phyloP scores from a whole-genome alignment of 257 asterid genomes.

The Solanum medicagineum region DNA sequence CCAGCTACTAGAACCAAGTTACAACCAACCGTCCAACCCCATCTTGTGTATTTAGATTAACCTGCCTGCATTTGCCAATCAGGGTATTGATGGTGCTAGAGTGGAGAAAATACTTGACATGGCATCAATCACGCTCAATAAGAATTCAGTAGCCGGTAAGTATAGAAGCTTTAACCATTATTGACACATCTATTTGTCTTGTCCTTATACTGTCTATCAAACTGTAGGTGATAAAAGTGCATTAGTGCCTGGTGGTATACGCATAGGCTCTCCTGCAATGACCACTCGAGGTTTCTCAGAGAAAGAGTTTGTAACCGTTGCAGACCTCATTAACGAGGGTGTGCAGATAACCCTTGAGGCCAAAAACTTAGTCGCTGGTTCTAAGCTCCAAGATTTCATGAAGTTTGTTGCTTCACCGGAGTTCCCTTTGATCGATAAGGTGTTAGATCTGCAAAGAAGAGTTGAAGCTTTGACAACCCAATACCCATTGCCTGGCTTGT shows the following conservation, averaged over 20 bases:
- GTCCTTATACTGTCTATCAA: neutral
- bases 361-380: conserved; percentile 45
- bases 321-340: conserved; percentile 87
- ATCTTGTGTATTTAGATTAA: neutral
- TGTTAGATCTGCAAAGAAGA: conserved; percentile 41
- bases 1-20: neutral
- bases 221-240: conserved; percentile 83
- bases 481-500: conserved; percentile 82
- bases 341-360: conserved; percentile 71
- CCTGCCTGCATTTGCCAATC: neutral
- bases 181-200: neutral
- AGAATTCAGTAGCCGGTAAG: conserved; percentile 93
- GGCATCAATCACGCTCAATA: conserved; percentile 96
- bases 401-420: conserved; percentile 49
- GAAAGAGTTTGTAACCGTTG: conserved; percentile 46
- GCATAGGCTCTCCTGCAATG: conserved; percentile 94
- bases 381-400: conserved; percentile 81
- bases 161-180: neutral
- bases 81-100: conserved; percentile 95
- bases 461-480: conserved; percentile 73
- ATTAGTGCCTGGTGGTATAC: conserved; percentile 86
- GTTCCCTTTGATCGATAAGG: conserved; percentile 52
- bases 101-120: conserved; percentile 88
- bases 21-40: neutral
- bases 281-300: conserved; percentile 83